Conservation (phyloP, 805 yeast genomes). For the Candida verbasci region DNA sequence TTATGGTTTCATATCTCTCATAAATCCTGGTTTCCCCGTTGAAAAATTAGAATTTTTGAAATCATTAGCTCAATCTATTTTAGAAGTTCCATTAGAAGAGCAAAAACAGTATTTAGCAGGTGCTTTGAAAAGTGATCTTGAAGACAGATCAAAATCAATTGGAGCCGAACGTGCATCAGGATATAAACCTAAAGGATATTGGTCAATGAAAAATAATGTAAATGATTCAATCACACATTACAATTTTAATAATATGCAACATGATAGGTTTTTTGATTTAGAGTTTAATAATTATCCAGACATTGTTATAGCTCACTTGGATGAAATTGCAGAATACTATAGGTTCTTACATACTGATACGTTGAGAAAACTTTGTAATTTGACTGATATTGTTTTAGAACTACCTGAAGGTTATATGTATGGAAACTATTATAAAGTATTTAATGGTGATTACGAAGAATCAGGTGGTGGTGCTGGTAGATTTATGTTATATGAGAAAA, state of each 20-base stretch:
- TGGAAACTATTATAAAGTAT: conserved; percentile 24
- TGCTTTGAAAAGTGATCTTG: conserved; percentile 24
- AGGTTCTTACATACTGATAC: conserved; percentile 18
- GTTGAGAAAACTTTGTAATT: conserved; percentile 18
- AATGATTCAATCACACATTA: conserved; percentile 24
- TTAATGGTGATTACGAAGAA: conserved; percentile 18
- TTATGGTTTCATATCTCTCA: conserved; percentile 41
- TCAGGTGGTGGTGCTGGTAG: conserved; percentile 28
- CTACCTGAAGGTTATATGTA: conserved; percentile 24
- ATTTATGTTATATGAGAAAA: conserved; percentile 24
- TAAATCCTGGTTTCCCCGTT: conserved; percentile 36
- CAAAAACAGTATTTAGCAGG: conserved; percentile 39
- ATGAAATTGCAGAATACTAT: conserved; percentile 20
- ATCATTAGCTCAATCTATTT: conserved; percentile 37
- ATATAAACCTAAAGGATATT: conserved; percentile 26
- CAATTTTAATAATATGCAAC: conserved; percentile 24
- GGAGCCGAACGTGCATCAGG: conserved; percentile 29
- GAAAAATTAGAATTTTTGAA: conserved; percentile 30
- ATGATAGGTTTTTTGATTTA: conserved; percentile 16
- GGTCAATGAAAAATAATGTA: conserved; percentile 28
- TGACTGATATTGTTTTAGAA: conserved; percentile 24
- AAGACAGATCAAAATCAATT: conserved; percentile 20
- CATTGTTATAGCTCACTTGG: conserved; percentile 17
- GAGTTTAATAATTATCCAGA: conserved; percentile 21
- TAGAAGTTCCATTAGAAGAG: conserved; percentile 37